phyloP scores from a whole-genome alignment of 2,329 filamentous ascomycete genomes.

The Fusarium redolens region DNA sequence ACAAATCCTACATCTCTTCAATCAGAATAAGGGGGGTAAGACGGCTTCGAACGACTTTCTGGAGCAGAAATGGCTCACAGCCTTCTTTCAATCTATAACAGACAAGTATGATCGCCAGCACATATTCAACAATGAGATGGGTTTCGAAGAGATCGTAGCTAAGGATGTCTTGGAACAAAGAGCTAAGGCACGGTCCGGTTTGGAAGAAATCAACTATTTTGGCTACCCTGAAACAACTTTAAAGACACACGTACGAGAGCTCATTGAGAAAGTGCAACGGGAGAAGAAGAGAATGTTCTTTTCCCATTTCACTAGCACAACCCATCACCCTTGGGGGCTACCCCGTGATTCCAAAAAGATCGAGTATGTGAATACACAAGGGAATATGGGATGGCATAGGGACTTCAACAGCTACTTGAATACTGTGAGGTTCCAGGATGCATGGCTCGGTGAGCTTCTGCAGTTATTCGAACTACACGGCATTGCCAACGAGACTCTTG shows the following conservation, averaged over 20 bases:
- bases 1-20: conserved; percentile 50
- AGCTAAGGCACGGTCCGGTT: conserved; percentile 11
- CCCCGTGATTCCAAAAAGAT: conserved; percentile 27
- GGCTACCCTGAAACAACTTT: conserved; percentile 47
- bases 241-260: conserved; percentile 46
- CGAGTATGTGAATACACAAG: conserved; percentile 32
- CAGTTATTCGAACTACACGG: conserved; percentile 46
- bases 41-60: conserved; percentile 34
- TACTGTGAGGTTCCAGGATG: conserved; percentile 46
- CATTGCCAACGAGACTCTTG: conserved; percentile 49
- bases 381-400: conserved; percentile 39
- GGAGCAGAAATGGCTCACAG: conserved; percentile 46
- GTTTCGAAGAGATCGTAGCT: conserved; percentile 47
- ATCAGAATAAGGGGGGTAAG: conserved; percentile 37
- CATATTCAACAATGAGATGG: conserved; percentile 46
- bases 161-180: conserved; percentile 43
- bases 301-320: conserved; percentile 51
- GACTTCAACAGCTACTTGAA: conserved; percentile 50
- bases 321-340: conserved; percentile 47
- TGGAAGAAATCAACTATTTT: conserved; percentile 48
- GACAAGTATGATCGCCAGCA: conserved; percentile 49
- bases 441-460: conserved; percentile 48
- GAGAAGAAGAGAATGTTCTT: conserved; percentile 49
- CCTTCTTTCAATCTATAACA: conserved; percentile 51
- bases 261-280: conserved; percentile 42